Percentiles rank a stretch among this genome's conserved stretches.
These are phyloP conservation scores for Leccinellum albellum DNA, from an alignment of 768 basidiomycete species.

Conservation along the genomic window DNA sequence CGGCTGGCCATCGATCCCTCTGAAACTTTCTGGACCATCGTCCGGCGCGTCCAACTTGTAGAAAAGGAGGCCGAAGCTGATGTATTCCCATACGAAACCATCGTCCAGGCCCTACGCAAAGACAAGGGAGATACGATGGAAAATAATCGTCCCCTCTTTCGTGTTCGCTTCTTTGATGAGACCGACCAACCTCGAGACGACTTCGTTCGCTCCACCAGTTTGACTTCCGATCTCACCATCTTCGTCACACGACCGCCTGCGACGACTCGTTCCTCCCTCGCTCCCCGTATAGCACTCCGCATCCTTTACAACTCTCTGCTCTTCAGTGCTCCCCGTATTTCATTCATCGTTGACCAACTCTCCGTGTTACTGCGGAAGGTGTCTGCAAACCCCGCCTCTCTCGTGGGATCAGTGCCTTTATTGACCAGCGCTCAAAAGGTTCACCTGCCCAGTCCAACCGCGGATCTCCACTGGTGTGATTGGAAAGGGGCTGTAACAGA, in stretches of 20 bases:
- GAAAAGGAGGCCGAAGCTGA: slow-evolving; percentile 82
- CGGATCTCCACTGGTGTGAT: slow-evolving; percentile 93
- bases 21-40: slow-evolving; percentile 87
- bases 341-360: slow-evolving; percentile 81
- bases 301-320: slow-evolving; percentile 93
- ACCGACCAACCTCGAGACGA: slow-evolving; percentile 69
- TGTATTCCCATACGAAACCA: slow-evolving; percentile 72
- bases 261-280: slow-evolving; percentile 64
- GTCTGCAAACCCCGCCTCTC: slow-evolving; percentile 59
- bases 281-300: slow-evolving; percentile 73
- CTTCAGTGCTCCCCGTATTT: slow-evolving; percentile 76
- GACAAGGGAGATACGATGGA: slow-evolving; percentile 58
- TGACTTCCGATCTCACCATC: slow-evolving; percentile 90
- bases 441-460: slow-evolving; percentile 77
- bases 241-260: slow-evolving; percentile 75
- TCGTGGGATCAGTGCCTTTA: slow-evolving; percentile 77
- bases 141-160: slow-evolving; percentile 63
- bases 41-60: slow-evolving; percentile 78
- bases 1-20: slow-evolving; percentile 77
- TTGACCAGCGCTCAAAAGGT: slow-evolving; percentile 67
- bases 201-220: slow-evolving; percentile 74
- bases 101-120: slow-evolving; percentile 65
- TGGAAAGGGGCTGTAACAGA: slow-evolving; percentile 97
- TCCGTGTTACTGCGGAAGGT: slow-evolving; percentile 71
- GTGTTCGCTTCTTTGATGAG: slow-evolving; percentile 96